A percentile compares a stretch with the other conserved stretches of the same genome.
Evolutionary conservation across 352 stramenopile genomes (phyloP).

Genomic region (Phytophthora fragariae): DNA sequence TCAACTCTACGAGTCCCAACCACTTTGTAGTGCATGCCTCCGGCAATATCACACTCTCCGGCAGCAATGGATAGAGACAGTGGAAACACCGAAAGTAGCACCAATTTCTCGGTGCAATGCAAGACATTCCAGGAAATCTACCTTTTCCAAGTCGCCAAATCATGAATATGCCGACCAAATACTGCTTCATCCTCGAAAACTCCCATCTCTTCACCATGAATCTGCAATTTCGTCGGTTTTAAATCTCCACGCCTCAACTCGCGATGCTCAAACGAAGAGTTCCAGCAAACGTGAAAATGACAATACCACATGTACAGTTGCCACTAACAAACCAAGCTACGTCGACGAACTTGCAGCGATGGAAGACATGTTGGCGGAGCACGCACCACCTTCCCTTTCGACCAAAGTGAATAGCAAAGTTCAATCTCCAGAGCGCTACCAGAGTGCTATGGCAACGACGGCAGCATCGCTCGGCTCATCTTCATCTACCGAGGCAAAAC

Average conservation of each 20-base stretch:
- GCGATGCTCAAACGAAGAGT: not conserved
- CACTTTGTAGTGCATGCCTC: slow-evolving; percentile 57
- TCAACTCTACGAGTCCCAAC: slow-evolving; percentile 66
- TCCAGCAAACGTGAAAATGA: not conserved
- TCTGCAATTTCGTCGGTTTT: not conserved
- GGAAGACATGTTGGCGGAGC: slow-evolving; percentile 55
- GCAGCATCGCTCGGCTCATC: not conserved
- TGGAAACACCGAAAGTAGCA: not conserved
- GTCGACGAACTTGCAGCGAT: slow-evolving; percentile 63
- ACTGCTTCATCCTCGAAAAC: slow-evolving; percentile 11
- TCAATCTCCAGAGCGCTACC: not conserved
- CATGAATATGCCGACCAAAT: slow-evolving; percentile 16
- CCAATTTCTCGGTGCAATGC: not conserved
- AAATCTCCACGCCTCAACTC: not conserved
- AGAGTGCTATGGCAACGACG: not conserved
- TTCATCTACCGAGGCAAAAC: not conserved
- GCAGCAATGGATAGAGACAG: slow-evolving; percentile 46
- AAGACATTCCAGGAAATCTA: slow-evolving; percentile 5
- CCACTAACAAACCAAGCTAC: slow-evolving; percentile 34
- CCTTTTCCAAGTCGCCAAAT: not conserved
- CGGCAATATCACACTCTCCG: slow-evolving; percentile 53
- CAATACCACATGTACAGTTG: not conserved
- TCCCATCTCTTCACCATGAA: slow-evolving; percentile 27
- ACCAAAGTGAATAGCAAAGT: slow-evolving; percentile 11
- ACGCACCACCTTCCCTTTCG: slow-evolving; percentile 21